Evolutionary conservation across 495 filamentous ascomycete species (phyloP).

Genomic region (Daldinia concentrica): DNA sequence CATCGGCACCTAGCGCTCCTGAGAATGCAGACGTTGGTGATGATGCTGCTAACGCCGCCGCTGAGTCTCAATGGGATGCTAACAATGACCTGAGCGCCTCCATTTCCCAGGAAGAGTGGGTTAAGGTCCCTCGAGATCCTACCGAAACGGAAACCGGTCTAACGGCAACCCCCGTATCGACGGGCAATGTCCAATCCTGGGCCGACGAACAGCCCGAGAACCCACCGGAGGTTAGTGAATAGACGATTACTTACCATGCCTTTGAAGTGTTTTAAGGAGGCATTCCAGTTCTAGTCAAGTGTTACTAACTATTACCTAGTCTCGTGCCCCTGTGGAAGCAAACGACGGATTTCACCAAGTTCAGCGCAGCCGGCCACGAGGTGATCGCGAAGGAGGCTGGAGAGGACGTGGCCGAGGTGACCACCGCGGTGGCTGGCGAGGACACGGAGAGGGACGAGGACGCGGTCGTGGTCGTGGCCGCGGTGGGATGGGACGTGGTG

Average conservation of each 20-base stretch:
- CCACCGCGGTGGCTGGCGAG: conserved; percentile 64
- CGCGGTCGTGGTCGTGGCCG: conserved; percentile 29
- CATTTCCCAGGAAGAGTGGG: conserved; percentile 72
- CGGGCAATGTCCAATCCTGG: conserved; percentile 67
- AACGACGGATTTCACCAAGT: conserved; percentile 79
- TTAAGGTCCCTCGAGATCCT: conserved; percentile 73
- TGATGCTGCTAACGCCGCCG: conserved; percentile 72
- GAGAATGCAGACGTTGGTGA: conserved; percentile 67
- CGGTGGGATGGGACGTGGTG: conserved; percentile 31
- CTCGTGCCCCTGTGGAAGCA: conserved; percentile 46
- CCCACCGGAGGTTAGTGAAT: conserved; percentile 49
- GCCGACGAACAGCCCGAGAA: conserved; percentile 70
- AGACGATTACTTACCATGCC: background rate
- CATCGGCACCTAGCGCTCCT: conserved; percentile 49
- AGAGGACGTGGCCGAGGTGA: conserved; percentile 65
- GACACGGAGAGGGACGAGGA: conserved; percentile 50
- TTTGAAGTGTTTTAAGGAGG: background rate
- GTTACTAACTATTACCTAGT: conserved; percentile 31
- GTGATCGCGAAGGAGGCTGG: conserved; percentile 60
- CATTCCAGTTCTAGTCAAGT: background rate
- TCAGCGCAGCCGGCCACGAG: conserved; percentile 63
- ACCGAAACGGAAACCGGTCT: conserved; percentile 76
- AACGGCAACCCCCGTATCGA: conserved; percentile 66
- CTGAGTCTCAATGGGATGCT: conserved; percentile 73
- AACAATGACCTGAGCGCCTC: conserved; percentile 61